These are phyloP conservation scores for Leishmania braziliensis DNA, from an alignment of 208 protist genomes.

Conservation along the genomic window DNA sequence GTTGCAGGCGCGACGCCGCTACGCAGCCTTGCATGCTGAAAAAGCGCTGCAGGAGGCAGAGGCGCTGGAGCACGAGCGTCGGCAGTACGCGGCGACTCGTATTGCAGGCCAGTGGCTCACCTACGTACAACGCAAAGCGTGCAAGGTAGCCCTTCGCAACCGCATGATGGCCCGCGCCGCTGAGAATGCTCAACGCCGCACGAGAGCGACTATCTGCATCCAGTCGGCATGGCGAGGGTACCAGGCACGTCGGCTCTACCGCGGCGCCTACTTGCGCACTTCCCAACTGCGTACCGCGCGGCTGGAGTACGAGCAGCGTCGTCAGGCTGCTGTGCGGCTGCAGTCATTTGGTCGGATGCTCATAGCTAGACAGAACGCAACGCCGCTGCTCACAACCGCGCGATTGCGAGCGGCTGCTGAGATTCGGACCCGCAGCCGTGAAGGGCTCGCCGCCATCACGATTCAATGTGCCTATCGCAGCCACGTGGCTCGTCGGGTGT, in stretches of 20 bases:
- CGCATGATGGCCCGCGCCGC: slow-evolving; percentile 36
- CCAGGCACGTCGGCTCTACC: slow-evolving; percentile 31
- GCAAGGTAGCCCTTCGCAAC: slow-evolving; percentile 27
- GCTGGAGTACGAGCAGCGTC: slow-evolving; percentile 44
- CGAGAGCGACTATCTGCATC: slow-evolving; percentile 57
- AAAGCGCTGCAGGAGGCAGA: slow-evolving; percentile 28
- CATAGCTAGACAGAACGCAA: slow-evolving; percentile 37
- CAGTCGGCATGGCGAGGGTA: slow-evolving; percentile 67
- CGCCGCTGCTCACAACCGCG: slow-evolving; percentile 46
- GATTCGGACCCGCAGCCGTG: slow-evolving; percentile 35
- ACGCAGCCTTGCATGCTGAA: slow-evolving; percentile 20
- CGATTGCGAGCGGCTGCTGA: slow-evolving; percentile 55
- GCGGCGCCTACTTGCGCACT: slow-evolving; percentile 26
- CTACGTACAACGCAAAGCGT: slow-evolving; percentile 20
- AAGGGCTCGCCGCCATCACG: slow-evolving; percentile 39
- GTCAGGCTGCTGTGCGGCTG: slow-evolving; percentile 63
- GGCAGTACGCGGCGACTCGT: slow-evolving; percentile 30
- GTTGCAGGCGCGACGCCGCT: slow-evolving; percentile 30
- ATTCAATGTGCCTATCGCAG: slow-evolving; percentile 75
- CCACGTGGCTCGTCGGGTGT: slow-evolving; percentile 42
- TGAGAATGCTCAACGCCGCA: slow-evolving; percentile 35
- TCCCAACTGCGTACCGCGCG: slow-evolving; percentile 44
- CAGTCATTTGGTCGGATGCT: slow-evolving; percentile 79
- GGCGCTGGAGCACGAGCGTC: slow-evolving; percentile 19
- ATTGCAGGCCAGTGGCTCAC: slow-evolving; percentile 33